Conservation (phyloP, 495 filamentous ascomycete species). For the Podospora australis region DNA sequence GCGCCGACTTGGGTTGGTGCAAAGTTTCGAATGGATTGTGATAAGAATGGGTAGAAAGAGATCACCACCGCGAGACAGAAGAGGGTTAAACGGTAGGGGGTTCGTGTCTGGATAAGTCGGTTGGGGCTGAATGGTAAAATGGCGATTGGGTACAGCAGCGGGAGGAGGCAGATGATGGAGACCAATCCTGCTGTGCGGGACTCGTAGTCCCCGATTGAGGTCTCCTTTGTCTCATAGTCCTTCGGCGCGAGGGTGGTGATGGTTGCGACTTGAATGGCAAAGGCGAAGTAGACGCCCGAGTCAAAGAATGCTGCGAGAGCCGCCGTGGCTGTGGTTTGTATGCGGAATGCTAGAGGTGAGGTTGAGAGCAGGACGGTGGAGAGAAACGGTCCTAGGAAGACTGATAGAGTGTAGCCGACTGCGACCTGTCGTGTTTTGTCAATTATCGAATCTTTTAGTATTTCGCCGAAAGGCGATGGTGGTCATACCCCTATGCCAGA, state of each 20-base stretch:
- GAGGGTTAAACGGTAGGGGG: slow-evolving; percentile 1
- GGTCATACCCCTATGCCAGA: not conserved
- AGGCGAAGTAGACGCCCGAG: slow-evolving; percentile 28
- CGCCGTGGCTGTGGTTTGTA: not conserved
- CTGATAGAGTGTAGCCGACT: not conserved
- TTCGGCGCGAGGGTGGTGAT: slow-evolving; percentile 24
- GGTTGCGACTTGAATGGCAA: slow-evolving; percentile 31
- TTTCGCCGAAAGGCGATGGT: not conserved
- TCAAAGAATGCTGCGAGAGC: slow-evolving; percentile 18
- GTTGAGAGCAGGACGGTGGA: not conserved
- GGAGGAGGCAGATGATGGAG: not conserved
- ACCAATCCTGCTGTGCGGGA: not conserved
- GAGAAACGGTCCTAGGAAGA: not conserved
- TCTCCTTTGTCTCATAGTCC: slow-evolving; percentile 29
- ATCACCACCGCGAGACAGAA: slow-evolving; percentile 3
- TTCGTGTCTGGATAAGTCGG: not conserved
- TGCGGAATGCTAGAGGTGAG: not conserved
- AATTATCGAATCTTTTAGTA: not conserved
- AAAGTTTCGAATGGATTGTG: slow-evolving; percentile 18
- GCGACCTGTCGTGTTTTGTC: not conserved
- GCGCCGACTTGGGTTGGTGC: slow-evolving; percentile 13
- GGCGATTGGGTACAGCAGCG: not conserved
- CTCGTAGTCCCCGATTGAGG: not conserved
- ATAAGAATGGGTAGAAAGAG: slow-evolving; percentile 24
- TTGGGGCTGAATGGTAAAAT: not conserved